A percentile compares a stretch with the other conserved stretches of the same genome.
Evolutionary conservation across 805 yeast genomes (phyloP).

Genomic region (Metschnikowia reukaufii): DNA sequence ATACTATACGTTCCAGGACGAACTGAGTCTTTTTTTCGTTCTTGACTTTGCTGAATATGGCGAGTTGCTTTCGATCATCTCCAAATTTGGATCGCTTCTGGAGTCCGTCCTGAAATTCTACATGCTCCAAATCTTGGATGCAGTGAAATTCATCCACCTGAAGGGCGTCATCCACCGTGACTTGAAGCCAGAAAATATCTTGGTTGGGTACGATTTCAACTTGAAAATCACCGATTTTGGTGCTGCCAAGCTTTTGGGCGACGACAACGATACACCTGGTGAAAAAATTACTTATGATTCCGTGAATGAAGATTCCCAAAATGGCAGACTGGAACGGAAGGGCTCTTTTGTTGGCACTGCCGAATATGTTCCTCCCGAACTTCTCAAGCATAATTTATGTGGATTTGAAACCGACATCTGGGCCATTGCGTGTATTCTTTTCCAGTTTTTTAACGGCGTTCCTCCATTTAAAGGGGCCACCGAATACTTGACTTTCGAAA

Average conservation of each 20-base stretch:
- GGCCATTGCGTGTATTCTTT: slow-evolving; percentile 91
- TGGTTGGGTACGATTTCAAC: slow-evolving; percentile 81
- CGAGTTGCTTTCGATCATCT: slow-evolving; percentile 79
- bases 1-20: slow-evolving; percentile 94
- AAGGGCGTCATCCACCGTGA: slow-evolving; percentile 93
- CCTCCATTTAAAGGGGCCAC: slow-evolving; percentile 90
- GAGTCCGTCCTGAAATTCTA: slow-evolving; percentile 78
- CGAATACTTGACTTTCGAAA: slow-evolving; percentile 84
- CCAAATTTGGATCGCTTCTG: slow-evolving; percentile 73
- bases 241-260: slow-evolving; percentile 78
- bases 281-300: slow-evolving; percentile 35
- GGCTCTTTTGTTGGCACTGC: slow-evolving; percentile 96
- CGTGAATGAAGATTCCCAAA: slow-evolving; percentile 29
- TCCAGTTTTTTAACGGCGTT: slow-evolving; percentile 75
- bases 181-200: slow-evolving; percentile 89
- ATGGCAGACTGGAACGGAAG: slow-evolving; percentile 22
- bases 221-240: slow-evolving; percentile 96
- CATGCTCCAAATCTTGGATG: slow-evolving; percentile 84
- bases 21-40: slow-evolving; percentile 81
- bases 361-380: slow-evolving; percentile 92
- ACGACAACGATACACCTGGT: slow-evolving; percentile 31
- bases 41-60: slow-evolving; percentile 94
- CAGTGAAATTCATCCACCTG: slow-evolving; percentile 82
- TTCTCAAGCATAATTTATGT: slow-evolving; percentile 72
- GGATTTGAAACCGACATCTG: slow-evolving; percentile 87